Evolutionary conservation across 2,329 filamentous ascomycete genomes (phyloP), one percentile per base, ranked within the genome.

Genomic region (Colletotrichum eleusines): DNA sequence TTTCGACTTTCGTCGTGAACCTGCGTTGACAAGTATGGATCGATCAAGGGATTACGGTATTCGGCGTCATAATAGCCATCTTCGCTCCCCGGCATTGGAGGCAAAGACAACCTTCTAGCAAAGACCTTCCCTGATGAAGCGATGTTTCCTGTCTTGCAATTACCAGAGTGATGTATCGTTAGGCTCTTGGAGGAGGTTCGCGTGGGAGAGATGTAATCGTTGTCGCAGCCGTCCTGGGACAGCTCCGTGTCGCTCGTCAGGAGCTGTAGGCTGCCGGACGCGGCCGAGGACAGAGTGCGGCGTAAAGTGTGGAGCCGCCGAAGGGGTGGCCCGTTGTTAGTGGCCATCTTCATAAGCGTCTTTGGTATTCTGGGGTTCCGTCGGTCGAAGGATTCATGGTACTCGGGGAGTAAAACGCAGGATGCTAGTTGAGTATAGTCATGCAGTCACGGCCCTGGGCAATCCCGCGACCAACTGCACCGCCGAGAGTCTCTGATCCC

Each of bases 211-310:
- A 33, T 50, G 40, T 55, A 26, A 9, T 66, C 63, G 26, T 61
- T 16, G 31, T 66, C 31, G 16, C 33, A 23, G 14, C 31, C 18
- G 48, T 40, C 38, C 35, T 42, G 62, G 8, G 48, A 48, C 1
- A 60, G 46, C 7, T 69, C 63, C 6, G 55, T 40, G 8, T 69
- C 67, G 63, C 67, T 60, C 16, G 67, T 50, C 33, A 69, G 38
- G 14, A 66, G 54, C 2, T 42, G 55, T 20, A 69, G 26, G 12
- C 67, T 20, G 12, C 63, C 55, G 4, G 26, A n/a, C 2, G 54
- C 67, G 8, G 63, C 55, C 3, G 55, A 63, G 6, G 63, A 69
- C 3, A 64, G 31, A n/a, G 42, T 68, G 16, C 59, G 55, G 33
- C 65, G 40, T 2, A 68, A 7, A 8, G 38, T 55, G 1, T 51